These are phyloP conservation scores for Beauveria varroae DNA, from an alignment of 2,329 filamentous ascomycete species.

Conservation along the genomic window DNA sequence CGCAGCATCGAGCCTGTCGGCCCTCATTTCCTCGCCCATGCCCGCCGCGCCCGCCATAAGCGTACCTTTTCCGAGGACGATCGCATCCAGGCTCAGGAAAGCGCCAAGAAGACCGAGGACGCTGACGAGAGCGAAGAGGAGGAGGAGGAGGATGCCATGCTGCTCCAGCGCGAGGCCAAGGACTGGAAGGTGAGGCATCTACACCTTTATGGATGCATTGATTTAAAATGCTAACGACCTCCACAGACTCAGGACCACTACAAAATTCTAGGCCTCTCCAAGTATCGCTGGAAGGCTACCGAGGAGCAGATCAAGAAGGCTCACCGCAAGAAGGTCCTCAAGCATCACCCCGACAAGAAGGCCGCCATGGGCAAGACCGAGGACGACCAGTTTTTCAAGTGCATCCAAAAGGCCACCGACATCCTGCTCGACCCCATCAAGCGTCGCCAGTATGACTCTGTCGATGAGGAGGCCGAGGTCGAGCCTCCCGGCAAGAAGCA, in stretches of 20 bases:
- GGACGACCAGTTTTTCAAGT: conserved; percentile 99
- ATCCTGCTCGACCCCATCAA: conserved; percentile 86
- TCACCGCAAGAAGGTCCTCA: conserved; percentile 98
- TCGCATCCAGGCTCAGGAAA: conserved; percentile 90
- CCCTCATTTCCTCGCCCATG: conserved; percentile 95
- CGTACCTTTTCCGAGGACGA: conserved; percentile 98
- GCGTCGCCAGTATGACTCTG: conserved; percentile 92
- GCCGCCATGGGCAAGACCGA: conserved; percentile 80
- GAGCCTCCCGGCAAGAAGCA: conserved; percentile 92
- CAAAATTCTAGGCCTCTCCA: conserved; percentile 85
- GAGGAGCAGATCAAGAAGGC: conserved; percentile 99
- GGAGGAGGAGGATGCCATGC: conserved; percentile 86
- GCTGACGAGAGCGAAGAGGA: conserved; percentile 86
- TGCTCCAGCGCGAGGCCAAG: conserved; percentile 90
- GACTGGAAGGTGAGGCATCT: conserved; percentile 81
- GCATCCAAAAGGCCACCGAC: conserved; percentile 97
- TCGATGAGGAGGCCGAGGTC: conserved; percentile 88
- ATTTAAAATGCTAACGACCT: neutral
- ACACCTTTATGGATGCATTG: neutral
- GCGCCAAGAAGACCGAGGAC: conserved; percentile 91
- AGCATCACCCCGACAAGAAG: conserved; percentile 98
- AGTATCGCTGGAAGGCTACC: conserved; percentile 86
- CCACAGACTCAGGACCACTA: conserved; percentile 88
- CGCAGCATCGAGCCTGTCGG: conserved; percentile 93
- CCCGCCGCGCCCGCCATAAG: conserved; percentile 89